Evolutionary conservation across 225 moss, liverwort and hornwort genomes (phyloP).

Genomic region (Pseudisothecium myosuroides): DNA sequence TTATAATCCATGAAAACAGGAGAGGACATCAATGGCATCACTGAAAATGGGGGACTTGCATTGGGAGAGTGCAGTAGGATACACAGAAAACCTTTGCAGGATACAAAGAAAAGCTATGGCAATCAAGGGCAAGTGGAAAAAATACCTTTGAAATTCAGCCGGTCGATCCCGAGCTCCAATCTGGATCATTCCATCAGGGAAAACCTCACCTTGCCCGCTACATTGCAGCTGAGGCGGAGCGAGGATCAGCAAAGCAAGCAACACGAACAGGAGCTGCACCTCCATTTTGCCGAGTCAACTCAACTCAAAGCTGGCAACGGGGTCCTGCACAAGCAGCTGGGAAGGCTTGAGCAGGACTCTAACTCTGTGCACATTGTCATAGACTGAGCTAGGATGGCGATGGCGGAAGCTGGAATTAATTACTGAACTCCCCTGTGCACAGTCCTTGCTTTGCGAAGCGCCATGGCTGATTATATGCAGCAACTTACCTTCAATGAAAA

Average conservation of each 20-base stretch:
- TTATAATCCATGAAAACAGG: background rate
- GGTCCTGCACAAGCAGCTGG: background rate
- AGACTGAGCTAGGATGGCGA: background rate
- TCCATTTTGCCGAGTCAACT: background rate
- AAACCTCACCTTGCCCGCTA: background rate
- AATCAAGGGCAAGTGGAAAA: background rate
- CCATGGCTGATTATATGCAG: background rate
- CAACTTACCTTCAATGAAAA: background rate
- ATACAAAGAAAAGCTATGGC: background rate
- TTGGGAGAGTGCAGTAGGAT: background rate
- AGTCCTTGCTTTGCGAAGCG: background rate
- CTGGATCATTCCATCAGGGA: slow-evolving; percentile 1
- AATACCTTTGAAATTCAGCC: background rate
- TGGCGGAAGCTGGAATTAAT: background rate
- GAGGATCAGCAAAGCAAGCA: background rate
- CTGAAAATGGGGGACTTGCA: background rate
- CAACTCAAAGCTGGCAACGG: background rate
- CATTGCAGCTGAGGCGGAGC: background rate
- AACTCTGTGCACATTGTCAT: background rate
- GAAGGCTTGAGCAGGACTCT: background rate
- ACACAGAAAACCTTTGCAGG: background rate
- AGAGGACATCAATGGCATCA: background rate
- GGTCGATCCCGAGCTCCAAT: background rate
- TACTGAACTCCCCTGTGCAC: background rate
- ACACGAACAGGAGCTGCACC: background rate